Conservation (phyloP, 495 filamentous ascomycete genomes). For the Neurospora sp. region DNA sequence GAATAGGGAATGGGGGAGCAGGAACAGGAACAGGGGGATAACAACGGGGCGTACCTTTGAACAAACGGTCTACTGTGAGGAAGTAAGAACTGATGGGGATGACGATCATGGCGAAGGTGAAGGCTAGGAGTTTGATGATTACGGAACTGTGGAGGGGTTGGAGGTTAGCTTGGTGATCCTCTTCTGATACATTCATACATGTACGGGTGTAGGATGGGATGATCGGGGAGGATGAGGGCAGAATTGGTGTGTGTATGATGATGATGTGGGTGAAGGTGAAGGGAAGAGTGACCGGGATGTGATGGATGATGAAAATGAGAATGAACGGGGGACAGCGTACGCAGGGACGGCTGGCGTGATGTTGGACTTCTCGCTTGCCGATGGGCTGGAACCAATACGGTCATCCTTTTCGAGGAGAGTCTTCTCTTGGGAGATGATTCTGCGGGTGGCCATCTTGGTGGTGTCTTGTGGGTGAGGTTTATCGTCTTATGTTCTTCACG, state of each 20-base stretch:
- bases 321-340: conserved; percentile 36
- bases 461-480: not conserved
- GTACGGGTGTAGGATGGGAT: not conserved
- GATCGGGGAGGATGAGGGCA: not conserved
- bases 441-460: conserved; percentile 46
- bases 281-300: not conserved
- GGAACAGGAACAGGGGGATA: not conserved
- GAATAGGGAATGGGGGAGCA: not conserved
- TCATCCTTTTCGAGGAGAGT: conserved; percentile 45
- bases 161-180: not conserved
- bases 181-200: not conserved
- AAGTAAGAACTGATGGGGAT: conserved; percentile 83
- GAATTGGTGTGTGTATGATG: not conserved
- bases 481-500: not conserved
- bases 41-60: conserved; percentile 47
- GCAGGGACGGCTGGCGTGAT: conserved; percentile 61
- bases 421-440: conserved; percentile 46
- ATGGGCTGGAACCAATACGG: conserved; percentile 24
- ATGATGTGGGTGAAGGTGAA: not conserved
- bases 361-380: conserved; percentile 32
- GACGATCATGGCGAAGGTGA: conserved; percentile 84
- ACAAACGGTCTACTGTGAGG: conserved; percentile 62
- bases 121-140: conserved; percentile 79
- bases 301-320: not conserved
- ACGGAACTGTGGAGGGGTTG: conserved; percentile 50